A percentile compares a stretch with the other conserved stretches of the same genome.
Evolutionary conservation across 1,139 yeast species (phyloP).

Genomic region (Yamadazyma epiphylla): DNA sequence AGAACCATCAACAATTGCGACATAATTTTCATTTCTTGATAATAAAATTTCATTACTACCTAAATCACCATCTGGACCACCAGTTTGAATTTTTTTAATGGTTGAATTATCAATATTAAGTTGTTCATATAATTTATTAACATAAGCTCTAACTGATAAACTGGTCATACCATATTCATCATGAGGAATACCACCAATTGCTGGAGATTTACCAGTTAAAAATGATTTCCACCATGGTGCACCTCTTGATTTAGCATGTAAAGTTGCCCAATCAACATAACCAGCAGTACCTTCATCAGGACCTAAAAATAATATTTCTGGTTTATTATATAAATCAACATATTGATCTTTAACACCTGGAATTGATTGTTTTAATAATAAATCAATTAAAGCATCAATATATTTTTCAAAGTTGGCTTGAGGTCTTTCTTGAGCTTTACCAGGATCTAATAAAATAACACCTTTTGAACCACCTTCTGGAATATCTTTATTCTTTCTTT

Average conservation of each 20-base stretch:
- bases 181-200: constrained; percentile 96
- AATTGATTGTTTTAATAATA: constrained; percentile 67
- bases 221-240: constrained; percentile 99
- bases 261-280: constrained; percentile 97
- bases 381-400: constrained; percentile 85
- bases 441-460: constrained; percentile 81
- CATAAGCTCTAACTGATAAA: constrained; percentile 88
- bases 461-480: constrained; percentile 99
- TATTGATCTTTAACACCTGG: constrained; percentile 82
- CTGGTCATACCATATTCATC: constrained; percentile 99
- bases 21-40: constrained; percentile 76
- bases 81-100: constrained; percentile 86
- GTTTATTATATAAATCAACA: constrained; percentile 78
- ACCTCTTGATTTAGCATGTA: constrained; percentile 88
- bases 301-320: constrained; percentile 92
- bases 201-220: constrained; percentile 92
- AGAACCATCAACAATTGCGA: constrained; percentile 91
- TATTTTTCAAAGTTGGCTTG: constrained; percentile 88
- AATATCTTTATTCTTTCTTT: constrained; percentile 93
- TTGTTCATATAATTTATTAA: constrained; percentile 83
- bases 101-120: constrained; percentile 53
- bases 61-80: constrained; percentile 98
- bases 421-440: constrained; percentile 77
- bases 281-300: constrained; percentile 99
- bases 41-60: constrained; percentile 93